Evolutionary conservation across 2,329 filamentous ascomycete species (phyloP).

Genomic region (Volutella citrinella): DNA sequence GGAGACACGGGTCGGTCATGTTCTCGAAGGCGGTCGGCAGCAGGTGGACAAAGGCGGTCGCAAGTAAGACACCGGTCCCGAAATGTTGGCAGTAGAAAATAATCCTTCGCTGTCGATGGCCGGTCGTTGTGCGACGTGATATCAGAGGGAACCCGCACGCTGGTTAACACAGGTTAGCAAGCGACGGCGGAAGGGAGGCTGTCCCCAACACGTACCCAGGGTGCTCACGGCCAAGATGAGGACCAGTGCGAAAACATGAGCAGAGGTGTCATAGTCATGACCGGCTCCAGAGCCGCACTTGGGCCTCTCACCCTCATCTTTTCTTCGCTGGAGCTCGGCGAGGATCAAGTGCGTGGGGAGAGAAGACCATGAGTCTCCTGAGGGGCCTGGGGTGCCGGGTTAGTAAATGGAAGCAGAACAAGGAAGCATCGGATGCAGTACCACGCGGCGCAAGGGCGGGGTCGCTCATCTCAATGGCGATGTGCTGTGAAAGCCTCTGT

Average conservation of each 20-base stretch:
- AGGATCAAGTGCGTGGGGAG: constrained; percentile 50
- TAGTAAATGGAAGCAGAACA: constrained; percentile 24
- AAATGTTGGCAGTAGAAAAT: constrained; percentile 71
- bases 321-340: constrained; percentile 50
- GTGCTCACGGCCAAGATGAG: constrained; percentile 63
- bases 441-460: constrained; percentile 18
- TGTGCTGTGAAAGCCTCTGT: constrained; percentile 16
- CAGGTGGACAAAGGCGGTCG: constrained; percentile 80
- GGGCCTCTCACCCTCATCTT: constrained; percentile 41
- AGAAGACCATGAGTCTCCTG: constrained; percentile 41
- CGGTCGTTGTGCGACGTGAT: constrained; percentile 55
- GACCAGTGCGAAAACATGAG: constrained; percentile 66
- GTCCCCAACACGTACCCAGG: constrained; percentile 43
- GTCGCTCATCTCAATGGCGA: constrained; percentile 16
- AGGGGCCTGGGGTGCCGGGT: constrained; percentile 6
- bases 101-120: constrained; percentile 56
- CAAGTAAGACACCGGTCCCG: constrained; percentile 80
- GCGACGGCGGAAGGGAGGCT: neutral
- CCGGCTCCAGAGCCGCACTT: constrained; percentile 50
- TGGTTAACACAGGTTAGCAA: constrained; percentile 1
- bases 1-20: constrained; percentile 68
- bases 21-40: constrained; percentile 66
- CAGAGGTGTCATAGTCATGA: constrained; percentile 61
- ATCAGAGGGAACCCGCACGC: constrained; percentile 65
- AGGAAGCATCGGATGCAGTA: constrained; percentile 6